Base-by-base conservation (phyloP, 1,284 basidiomycete genomes). In the Austropuccinia psidii region DNA sequence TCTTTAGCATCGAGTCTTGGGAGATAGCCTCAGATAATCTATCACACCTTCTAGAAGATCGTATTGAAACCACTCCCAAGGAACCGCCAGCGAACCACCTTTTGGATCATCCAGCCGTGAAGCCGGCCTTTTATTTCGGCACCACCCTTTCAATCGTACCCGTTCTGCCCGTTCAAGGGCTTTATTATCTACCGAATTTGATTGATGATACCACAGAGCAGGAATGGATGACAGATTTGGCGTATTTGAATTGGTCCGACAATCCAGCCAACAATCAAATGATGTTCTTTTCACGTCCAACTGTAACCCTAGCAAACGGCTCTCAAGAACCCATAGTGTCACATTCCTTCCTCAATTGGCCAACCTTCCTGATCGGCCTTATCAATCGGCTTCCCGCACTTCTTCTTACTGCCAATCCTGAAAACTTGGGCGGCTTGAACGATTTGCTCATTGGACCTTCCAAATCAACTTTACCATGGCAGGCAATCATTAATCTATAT, bases 401-500 rank as follows among this genome's bases (percentile, higher is more conserved):
- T 57, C 82, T 89, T 3, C 78, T 79, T 1, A 83, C 85, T 1
- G 75, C 81, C 13, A 84, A 86, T 0, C 74, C 79, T 5, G 79
- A 83, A 50, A 84, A 7, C 24, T 47, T 15, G 15, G 45, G 19
- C n/a, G 27, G 75, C 39, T 50, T 87, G 72, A 76, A 80, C 11
- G 81, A 86, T 35, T 82, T 89, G 31, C 88, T 88, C 79, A 86
- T 85, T 2, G 75, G 77, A 1, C 74, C 76, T 24, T 76, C 75
- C 9, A 77, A 78, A 1, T 83, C 82, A 0, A 80, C 81, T 13
- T 82, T 81, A 49, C 86, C 88, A 0, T 84, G 89, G 37, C 90
- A 92, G 78, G 88, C 86, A 0, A 92, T 92, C 73, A 77, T 92
- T 66, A 92, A 92, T 79, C 81, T 89, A 3, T 92, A 92, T 78